phyloP scores from a whole-genome alignment of 805 yeast species.

The Teunomyces stri region DNA sequence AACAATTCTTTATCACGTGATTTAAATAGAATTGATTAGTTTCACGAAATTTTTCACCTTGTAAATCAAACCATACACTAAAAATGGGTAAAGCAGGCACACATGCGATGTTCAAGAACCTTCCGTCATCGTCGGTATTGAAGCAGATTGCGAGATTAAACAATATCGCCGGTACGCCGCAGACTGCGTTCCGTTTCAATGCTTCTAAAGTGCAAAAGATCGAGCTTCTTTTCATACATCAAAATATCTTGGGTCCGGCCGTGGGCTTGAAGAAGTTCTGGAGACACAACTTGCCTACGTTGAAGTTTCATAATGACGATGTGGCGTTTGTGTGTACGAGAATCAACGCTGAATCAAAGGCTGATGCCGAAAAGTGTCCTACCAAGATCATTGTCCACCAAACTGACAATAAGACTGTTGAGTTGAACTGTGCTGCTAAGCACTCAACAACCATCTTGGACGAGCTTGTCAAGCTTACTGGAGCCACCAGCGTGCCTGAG shows the following conservation, averaged over 20 bases:
- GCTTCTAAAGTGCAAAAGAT: conserved; percentile 31
- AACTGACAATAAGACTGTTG: conserved; percentile 32
- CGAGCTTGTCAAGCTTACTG: conserved; percentile 49
- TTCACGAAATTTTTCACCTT: not conserved
- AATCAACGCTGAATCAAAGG: conserved; percentile 41
- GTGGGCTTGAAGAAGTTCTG: conserved; percentile 74
- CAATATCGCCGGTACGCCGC: conserved; percentile 48
- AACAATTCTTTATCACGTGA: not conserved
- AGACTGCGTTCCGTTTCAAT: conserved; percentile 33
- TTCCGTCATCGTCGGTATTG: conserved; percentile 41
- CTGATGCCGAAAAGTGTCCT: conserved; percentile 45
- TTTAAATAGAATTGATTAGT: not conserved
- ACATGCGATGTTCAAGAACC: conserved; percentile 18
- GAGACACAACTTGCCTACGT: conserved; percentile 69
- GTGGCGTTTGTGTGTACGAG: conserved; percentile 60
- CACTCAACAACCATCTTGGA: conserved; percentile 52
- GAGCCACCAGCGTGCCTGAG: conserved; percentile 37
- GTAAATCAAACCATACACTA: not conserved
- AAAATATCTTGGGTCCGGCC: conserved; percentile 47
- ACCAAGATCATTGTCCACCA: conserved; percentile 42
- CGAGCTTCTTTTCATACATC: conserved; percentile 49
- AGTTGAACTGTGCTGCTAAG: conserved; percentile 54
- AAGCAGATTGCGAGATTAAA: conserved; percentile 53
- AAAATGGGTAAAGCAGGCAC: conserved; percentile 4
- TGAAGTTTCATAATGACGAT: conserved; percentile 80